Base-by-base conservation (phyloP, 1,284 basidiomycete species). In the Rhizopogon hawkerae region DNA sequence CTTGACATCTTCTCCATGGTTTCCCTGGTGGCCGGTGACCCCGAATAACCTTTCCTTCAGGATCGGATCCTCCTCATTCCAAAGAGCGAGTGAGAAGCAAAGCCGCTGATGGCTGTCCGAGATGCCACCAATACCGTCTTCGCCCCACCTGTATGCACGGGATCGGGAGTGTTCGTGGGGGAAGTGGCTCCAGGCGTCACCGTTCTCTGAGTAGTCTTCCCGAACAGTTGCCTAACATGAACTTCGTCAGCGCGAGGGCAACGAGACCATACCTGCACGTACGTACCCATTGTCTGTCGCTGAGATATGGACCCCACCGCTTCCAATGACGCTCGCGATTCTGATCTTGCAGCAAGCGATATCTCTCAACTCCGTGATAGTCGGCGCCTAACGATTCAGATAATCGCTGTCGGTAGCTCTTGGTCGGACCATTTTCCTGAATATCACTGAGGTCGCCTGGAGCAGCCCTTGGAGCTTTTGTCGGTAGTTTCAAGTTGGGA, bases 1-100 rank as follows among this genome's bases (percentile, higher is more conserved):
- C 71, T 98, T 98, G 72, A 94, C 92, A 65, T 98, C 95, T 69
- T 98, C 95, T 56, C 95, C 95, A 69, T 98, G 95, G 67, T 98
- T 98, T 37, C 94, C 92, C 71, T 98, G 88, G 65, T 93, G 90
- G 16, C 93, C 92, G 39, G 94, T 96, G 47, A 96, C 85, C 57
- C 95, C 86, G 62, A 94, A 98, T 52, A 97, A 74, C 46, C 95
- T 85, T 68, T 98, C 95, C 69, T 98, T 98, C 57, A 98, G 77
- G 64, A 98, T 97, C 38, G 83, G 81, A 69, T 98, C 95, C 63
- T 90, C 73, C 49, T 83, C 93, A 68, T 98, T 98, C 95, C 95
- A 98, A 24, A 98, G 76, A 2, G 87, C 90, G 18, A 98, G 74
- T 26, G 81, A 82, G 64, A 98, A 86, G 68, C 92, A 96, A 35